Evolutionary conservation across 1,284 basidiomycete genomes (phyloP), one percentile per base, ranked within the genome.

Genomic region (Neotropicomus parvogracilis): DNA sequence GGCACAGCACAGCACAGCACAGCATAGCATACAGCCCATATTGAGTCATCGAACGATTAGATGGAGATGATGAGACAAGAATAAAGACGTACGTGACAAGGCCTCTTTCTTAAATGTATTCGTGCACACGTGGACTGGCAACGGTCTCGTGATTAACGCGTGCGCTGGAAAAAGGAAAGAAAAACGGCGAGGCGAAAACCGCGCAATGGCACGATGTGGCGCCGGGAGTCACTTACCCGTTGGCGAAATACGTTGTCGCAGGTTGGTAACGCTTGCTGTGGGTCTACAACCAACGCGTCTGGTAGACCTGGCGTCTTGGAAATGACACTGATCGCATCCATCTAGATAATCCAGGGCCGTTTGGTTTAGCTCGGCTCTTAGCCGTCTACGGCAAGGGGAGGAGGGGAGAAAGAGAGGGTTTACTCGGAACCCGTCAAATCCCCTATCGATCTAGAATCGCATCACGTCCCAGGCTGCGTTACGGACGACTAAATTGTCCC

Each of bases 401-500:
- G 14, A 13, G 2, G 20, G 6, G 5, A 56, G 27, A 4, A 17
- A n/a, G 5, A 46, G 21, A 17, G 24, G 12, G 58, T 75, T 24
- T 50, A 83, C 80, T 29, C 84, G 71, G 66, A 90, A 91, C 2
- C 88, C 89, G 52, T 87, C 81, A 50, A 84, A 83, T 5, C 88
- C 86, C 50, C 80, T 72, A 49, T 83, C 76, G 20, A 84, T 74
- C 88, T 87, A 91, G 67, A 88, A 91, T 28, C 69, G 65, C 76
- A 91, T 83, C 32, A 82, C 67, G 35, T 81, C 77, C 69, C 75
- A 79, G 20, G 89, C 77, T 3, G 82, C 83, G 33, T 77, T 70
- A 21, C 81, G 70, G 11, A 86, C 79, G 31, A 76, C 75, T 0
- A 75, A 73, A 60, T 86, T 83, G 36, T 85, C 80, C 87, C 86